Percentiles rank a stretch among this genome's conserved stretches.
These are phyloP conservation scores for Septoria petroselini DNA, from an alignment of 2,329 filamentous ascomycete species.

Conservation along the genomic window DNA sequence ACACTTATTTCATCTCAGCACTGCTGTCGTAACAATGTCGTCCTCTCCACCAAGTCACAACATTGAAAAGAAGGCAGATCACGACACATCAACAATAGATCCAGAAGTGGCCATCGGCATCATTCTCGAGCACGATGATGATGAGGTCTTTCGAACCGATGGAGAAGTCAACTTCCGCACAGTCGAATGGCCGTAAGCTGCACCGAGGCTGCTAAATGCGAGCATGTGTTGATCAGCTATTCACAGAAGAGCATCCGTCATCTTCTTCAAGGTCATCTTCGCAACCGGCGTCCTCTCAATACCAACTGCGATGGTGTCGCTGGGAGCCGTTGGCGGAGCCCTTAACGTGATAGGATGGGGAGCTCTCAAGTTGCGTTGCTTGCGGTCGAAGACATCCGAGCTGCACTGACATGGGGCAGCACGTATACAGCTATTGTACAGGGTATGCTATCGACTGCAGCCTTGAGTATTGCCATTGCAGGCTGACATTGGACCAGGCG, in stretches of 20 bases:
- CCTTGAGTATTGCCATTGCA: background rate
- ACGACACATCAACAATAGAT: conserved; percentile 13
- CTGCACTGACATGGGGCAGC: conserved; percentile 32
- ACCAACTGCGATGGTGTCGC: conserved; percentile 48
- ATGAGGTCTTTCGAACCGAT: conserved; percentile 52
- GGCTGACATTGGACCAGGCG: conserved; percentile 11
- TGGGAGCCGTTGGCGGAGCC: conserved; percentile 50
- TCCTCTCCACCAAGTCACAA: conserved; percentile 8
- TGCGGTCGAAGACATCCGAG: background rate
- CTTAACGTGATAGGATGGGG: conserved; percentile 50
- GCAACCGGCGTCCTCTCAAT: conserved; percentile 52
- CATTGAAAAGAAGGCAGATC: conserved; percentile 20
- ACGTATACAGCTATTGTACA: conserved; percentile 47
- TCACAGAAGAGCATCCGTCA: conserved; percentile 45
- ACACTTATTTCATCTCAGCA: background rate
- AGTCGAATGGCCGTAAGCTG: conserved; percentile 48
- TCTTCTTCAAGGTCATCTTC: conserved; percentile 55
- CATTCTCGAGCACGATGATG: conserved; percentile 36
- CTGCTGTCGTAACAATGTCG: conserved; percentile 3
- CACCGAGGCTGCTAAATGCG: background rate
- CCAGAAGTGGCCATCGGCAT: conserved; percentile 19
- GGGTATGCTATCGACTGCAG: background rate
- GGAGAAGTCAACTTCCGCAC: conserved; percentile 54
- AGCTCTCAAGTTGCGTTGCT: conserved; percentile 33
- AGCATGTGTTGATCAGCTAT: background rate